These are phyloP conservation scores for Nannochloris sp. DNA, from an alignment of 139 green algal genomes.

Conservation along the genomic window DNA sequence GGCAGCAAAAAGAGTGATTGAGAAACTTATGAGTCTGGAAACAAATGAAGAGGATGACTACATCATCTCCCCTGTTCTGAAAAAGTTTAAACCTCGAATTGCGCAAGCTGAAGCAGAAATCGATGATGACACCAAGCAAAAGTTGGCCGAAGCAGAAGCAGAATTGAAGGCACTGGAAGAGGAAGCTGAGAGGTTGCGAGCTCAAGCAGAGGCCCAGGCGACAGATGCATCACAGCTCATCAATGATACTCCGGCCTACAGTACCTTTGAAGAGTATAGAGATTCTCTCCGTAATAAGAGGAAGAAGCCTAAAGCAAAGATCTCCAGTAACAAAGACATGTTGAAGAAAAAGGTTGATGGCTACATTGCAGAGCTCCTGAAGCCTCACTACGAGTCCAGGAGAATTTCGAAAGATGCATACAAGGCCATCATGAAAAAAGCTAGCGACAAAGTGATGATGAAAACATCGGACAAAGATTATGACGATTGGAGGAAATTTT, in stretches of 20 bases:
- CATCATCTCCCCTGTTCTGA: not conserved
- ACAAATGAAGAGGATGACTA: not conserved
- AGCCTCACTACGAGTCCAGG: constrained; percentile 22
- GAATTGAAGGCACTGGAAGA: not conserved
- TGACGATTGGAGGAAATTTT: not conserved
- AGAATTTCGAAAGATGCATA: constrained; percentile 37
- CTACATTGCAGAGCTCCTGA: constrained; percentile 12
- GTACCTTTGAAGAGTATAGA: not conserved
- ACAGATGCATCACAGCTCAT: constrained; percentile 1
- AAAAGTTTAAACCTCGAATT: not conserved
- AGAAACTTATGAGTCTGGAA: not conserved
- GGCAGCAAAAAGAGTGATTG: constrained; percentile 7
- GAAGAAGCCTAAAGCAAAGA: constrained; percentile 14
- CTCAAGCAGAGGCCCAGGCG: not conserved
- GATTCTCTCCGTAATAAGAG: not conserved
- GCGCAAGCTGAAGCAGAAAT: constrained; percentile 2
- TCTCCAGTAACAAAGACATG: not conserved
- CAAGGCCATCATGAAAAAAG: constrained; percentile 36
- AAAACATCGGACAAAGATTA: not conserved
- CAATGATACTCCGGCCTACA: not conserved
- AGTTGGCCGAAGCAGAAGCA: constrained; percentile 5
- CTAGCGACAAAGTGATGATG: constrained; percentile 4
- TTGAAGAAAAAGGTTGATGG: not conserved
- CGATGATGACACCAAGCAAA: constrained; percentile 8
- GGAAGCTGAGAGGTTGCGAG: not conserved